phyloP scores from a whole-genome alignment of 2,329 filamentous ascomycete species.

The Xylariaceae sp. region DNA sequence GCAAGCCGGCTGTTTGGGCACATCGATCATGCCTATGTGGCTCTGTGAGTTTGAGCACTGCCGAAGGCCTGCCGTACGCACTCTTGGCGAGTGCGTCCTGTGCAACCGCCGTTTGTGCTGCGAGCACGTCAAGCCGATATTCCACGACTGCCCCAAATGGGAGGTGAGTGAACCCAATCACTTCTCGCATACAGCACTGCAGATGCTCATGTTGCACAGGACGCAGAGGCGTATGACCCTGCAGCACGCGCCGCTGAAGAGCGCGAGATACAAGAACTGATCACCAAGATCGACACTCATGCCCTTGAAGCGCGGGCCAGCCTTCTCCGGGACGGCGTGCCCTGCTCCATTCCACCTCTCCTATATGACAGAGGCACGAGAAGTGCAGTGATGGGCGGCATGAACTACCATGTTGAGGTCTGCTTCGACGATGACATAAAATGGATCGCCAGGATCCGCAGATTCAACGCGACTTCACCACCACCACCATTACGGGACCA shows the following conservation, averaged over 20 bases:
- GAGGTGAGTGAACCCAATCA: conserved; percentile 22
- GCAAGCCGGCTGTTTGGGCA: background rate
- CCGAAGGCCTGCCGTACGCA: conserved; percentile 26
- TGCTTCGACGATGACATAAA: conserved; percentile 33
- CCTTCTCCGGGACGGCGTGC: conserved; percentile 26
- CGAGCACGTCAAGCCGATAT: conserved; percentile 22
- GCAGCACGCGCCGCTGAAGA: conserved; percentile 26
- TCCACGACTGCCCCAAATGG: conserved; percentile 30
- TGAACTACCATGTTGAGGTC: conserved; percentile 37
- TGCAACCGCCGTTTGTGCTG: conserved; percentile 31
- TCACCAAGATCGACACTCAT: conserved; percentile 27
- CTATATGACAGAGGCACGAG: conserved; percentile 27
- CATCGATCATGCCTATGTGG: background rate
- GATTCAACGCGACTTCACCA: conserved; percentile 33
- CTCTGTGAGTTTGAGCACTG: conserved; percentile 18
- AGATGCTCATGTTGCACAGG: conserved; percentile 17
- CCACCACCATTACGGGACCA: conserved; percentile 25
- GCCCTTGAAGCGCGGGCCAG: conserved; percentile 30
- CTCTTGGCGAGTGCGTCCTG: conserved; percentile 29
- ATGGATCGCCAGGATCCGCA: conserved; percentile 36
- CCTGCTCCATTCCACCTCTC: conserved; percentile 28
- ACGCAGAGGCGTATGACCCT: conserved; percentile 27
- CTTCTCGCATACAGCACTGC: conserved; percentile 5
- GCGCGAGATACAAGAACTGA: conserved; percentile 26
- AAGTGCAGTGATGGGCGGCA: conserved; percentile 34